Evolutionary conservation across 2,329 filamentous ascomycete species (phyloP).

Genomic region (Ceratocystis destructans): DNA sequence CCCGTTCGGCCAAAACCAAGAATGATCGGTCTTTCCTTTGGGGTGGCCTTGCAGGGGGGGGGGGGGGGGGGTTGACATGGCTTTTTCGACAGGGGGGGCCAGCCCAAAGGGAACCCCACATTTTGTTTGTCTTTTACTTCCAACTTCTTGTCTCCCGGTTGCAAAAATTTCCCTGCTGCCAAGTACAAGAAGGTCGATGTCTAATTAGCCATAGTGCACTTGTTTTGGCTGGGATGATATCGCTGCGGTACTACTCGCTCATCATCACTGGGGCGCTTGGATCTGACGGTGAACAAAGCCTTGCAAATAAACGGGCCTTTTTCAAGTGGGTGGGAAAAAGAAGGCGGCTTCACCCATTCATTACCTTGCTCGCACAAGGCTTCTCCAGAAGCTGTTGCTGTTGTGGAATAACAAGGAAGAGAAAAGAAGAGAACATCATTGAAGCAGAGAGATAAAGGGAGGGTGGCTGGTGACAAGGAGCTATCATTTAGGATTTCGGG

Average conservation of each 20-base stretch:
- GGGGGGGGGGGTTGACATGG: neutral
- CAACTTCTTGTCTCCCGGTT: neutral
- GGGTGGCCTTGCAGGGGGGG: neutral
- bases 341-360: neutral
- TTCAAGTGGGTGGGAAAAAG: neutral
- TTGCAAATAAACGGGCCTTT: slow-evolving; percentile 5
- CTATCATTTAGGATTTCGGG: slow-evolving; percentile 9
- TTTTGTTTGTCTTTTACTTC: too few species aligned
- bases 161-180: neutral
- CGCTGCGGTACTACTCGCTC: slow-evolving; percentile 4
- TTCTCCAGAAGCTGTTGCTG: neutral
- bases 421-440: slow-evolving; percentile 2
- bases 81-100: neutral
- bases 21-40: neutral
- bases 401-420: neutral
- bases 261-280: neutral
- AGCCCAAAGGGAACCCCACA: neutral
- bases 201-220: neutral
- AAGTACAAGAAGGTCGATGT: neutral
- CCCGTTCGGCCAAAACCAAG: neutral
- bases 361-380: neutral
- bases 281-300: neutral
- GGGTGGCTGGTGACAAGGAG: neutral
- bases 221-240: neutral
- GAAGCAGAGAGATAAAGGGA: neutral